Evolutionary conservation across 2,329 filamentous ascomycete genomes (phyloP).

Genomic region (Trichoderma oligosporum): DNA sequence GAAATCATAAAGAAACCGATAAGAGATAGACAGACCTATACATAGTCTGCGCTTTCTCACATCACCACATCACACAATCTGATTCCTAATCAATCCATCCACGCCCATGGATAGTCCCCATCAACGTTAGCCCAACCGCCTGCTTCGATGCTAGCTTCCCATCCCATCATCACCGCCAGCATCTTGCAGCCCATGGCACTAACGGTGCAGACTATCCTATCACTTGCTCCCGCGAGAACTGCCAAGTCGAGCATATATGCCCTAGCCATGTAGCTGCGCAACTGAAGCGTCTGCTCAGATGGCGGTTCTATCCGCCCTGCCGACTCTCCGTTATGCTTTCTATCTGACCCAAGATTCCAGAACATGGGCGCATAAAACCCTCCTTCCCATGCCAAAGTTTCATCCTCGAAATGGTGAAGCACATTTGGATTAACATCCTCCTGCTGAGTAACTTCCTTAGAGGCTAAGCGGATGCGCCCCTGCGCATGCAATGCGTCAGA

Average conservation of each 20-base stretch:
- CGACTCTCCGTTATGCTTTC: constrained; percentile 36
- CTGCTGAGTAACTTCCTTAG: constrained; percentile 49
- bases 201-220: constrained; percentile 72
- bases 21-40: too few species aligned
- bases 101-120: constrained; percentile 61
- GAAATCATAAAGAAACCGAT: too few species aligned
- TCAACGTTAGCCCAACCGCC: constrained; percentile 77
- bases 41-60: too few species aligned
- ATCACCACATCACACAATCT: too few species aligned
- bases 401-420: constrained; percentile 66
- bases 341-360: constrained; percentile 63
- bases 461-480: constrained; percentile 70
- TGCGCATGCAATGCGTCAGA: constrained; percentile 59
- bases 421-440: constrained; percentile 43
- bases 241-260: constrained; percentile 79
- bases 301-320: constrained; percentile 23
- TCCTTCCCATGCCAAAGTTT: constrained; percentile 81
- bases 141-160: constrained; percentile 61
- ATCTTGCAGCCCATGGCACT: constrained; percentile 69
- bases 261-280: constrained; percentile 72
- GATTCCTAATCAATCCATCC: constrained; percentile 35
- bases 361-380: constrained; percentile 82
- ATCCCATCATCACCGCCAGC: constrained; percentile 82
- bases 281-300: constrained; percentile 54
- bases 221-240: constrained; percentile 64